Conservation (phyloP, 2,329 filamentous ascomycete genomes). For the Colletotrichum chlorophyti region DNA sequence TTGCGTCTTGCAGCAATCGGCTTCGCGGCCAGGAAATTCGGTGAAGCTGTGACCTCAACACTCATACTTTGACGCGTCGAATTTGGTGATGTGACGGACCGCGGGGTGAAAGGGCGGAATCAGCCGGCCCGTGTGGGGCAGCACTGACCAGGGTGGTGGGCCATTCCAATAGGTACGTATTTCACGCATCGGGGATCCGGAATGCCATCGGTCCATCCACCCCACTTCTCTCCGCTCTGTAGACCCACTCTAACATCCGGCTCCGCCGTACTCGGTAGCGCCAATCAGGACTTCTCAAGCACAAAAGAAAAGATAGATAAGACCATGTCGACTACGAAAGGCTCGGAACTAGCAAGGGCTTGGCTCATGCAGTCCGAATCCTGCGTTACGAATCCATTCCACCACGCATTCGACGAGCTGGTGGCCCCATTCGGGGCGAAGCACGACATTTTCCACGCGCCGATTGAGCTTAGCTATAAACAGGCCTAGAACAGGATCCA, state of each 20-base stretch:
- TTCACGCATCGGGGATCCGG: not conserved
- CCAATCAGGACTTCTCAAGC: not conserved
- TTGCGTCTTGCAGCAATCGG: constrained; percentile 32
- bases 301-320: not conserved
- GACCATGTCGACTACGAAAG: not conserved
- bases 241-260: not conserved
- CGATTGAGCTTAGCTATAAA: not conserved
- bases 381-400: not conserved
- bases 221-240: not conserved
- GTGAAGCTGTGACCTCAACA: not conserved
- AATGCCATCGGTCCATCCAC: not conserved
- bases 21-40: not conserved
- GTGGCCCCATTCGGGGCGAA: not conserved
- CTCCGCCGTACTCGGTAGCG: not conserved
- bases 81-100: constrained; percentile 1
- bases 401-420: not conserved
- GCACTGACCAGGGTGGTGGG: not conserved
- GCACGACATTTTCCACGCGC: no score
- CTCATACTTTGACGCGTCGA: not conserved
- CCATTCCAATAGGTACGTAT: not conserved
- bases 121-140: constrained; percentile 3
- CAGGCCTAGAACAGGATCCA: not conserved
- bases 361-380: not conserved
- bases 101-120: constrained; percentile 18
- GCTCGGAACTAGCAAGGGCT: not conserved